Percentiles rank a stretch among this genome's conserved stretches.
phyloP scores from a whole-genome alignment of 352 stramenopile genomes.

The Phytophthora capsici region DNA sequence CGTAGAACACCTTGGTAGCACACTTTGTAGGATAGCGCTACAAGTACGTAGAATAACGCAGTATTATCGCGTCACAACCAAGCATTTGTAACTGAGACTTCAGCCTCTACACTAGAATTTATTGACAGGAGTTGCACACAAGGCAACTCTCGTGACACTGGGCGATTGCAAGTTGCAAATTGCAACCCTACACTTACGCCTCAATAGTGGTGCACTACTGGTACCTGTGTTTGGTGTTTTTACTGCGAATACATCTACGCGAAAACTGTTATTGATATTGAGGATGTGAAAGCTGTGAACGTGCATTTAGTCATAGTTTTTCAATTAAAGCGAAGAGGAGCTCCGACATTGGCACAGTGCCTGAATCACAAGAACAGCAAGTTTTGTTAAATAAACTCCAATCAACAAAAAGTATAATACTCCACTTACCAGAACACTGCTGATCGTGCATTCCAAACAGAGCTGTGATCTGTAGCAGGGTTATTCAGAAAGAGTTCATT shows the following conservation, averaged over 20 bases:
- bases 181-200: background rate
- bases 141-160: background rate
- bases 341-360: slow-evolving; percentile 44
- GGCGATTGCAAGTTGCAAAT: background rate
- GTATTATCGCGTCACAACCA: background rate
- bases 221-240: too few species aligned
- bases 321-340: slow-evolving; percentile 35
- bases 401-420: background rate
- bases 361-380: slow-evolving; percentile 21
- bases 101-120: slow-evolving; percentile 4
- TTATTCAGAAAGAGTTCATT: background rate
- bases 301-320: slow-evolving; percentile 5
- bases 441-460: slow-evolving; percentile 56
- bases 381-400: background rate
- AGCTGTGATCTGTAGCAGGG: slow-evolving; percentile 41
- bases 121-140: slow-evolving; percentile 5
- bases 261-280: too few species aligned
- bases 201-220: too few species aligned
- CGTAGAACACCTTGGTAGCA: slow-evolving; percentile 16
- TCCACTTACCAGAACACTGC: slow-evolving; percentile 42
- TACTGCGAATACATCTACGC: too few species aligned
- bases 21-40: too few species aligned
- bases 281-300: background rate
- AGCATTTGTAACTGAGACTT: background rate
- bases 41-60: too few species aligned